Percentiles rank a stretch among this genome's conserved stretches.
phyloP scores from a whole-genome alignment of 495 filamentous ascomycete species.

The Arthonia radiata region DNA sequence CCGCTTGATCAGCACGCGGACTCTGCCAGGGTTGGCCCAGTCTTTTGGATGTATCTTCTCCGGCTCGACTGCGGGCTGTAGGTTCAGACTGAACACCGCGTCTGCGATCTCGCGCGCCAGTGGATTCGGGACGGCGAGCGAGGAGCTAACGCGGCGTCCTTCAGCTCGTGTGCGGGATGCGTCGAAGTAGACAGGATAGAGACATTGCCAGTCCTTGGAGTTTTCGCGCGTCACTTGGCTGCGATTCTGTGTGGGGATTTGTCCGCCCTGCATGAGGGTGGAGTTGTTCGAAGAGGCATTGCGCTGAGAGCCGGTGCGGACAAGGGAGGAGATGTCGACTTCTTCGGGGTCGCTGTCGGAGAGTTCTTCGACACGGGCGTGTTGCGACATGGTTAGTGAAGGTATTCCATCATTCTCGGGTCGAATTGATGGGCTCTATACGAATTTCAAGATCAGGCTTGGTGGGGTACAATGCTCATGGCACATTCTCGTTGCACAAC shows the following conservation, averaged over 20 bases:
- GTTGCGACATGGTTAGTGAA: slow-evolving; percentile 56
- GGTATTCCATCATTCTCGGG: too few species aligned
- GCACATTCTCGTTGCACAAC: too few species aligned
- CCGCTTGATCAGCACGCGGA: slow-evolving; percentile 50
- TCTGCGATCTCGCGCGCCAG: slow-evolving; percentile 74
- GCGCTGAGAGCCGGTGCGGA: neutral
- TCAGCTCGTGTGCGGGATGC: slow-evolving; percentile 41
- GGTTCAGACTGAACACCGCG: slow-evolving; percentile 45
- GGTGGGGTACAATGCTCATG: too few species aligned
- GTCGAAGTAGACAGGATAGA: slow-evolving; percentile 94
- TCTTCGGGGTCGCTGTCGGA: slow-evolving; percentile 41
- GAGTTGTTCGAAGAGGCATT: neutral
- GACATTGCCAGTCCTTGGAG: slow-evolving; percentile 58
- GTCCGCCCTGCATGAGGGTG: slow-evolving; percentile 2
- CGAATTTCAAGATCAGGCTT: too few species aligned
- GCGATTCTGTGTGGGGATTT: slow-evolving; percentile 12
- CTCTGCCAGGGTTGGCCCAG: slow-evolving; percentile 87
- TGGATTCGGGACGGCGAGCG: slow-evolving; percentile 59
- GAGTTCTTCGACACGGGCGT: slow-evolving; percentile 75
- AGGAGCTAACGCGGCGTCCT: slow-evolving; percentile 48
- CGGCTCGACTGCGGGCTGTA: slow-evolving; percentile 66
- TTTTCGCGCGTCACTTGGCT: slow-evolving; percentile 22
- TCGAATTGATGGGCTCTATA: too few species aligned
- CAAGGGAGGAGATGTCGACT: slow-evolving; percentile 50
- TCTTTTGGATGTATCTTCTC: slow-evolving; percentile 85